Evolutionary conservation across 345 rosid species (phyloP), one percentile per base, ranked within the genome.

Genomic region (Alliaria petiolata): DNA sequence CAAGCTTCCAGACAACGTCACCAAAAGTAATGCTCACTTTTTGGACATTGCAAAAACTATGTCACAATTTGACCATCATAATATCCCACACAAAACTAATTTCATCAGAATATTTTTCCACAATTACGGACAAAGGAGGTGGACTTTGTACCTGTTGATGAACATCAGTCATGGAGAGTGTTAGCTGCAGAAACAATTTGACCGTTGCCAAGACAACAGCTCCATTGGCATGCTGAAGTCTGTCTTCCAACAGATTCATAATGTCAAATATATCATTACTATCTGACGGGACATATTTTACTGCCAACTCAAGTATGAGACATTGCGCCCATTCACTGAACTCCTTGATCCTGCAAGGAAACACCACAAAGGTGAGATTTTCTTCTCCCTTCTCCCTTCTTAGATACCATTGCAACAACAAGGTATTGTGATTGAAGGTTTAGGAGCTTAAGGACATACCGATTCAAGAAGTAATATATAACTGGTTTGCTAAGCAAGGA

Each of bases 141-240:
- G 57, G 45, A 34, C 22, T 30, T 75, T 10, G 72, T 67, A 93
- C 98, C 97, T 93, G 96, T 76, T 95, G 97, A 81, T 91, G 99
- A 63, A 95, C 96, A 76, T 95, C 96, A 38, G 90, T 79, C 99
- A 95, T 91, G 69, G 98, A 89, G 76, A 95, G 76, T 40, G 99
- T 95, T 80, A 88, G 65, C 63, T 91, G 93, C 54, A 95, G 81
- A 79, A 95, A 95, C 50, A 95, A 84, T 83, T 89, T 95, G 78
- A 83, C 82, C 43, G 93, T 87, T 47, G 99, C 93, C 75, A 95
- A 82, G 53, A 95, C 99, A 74, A 95, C 98, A 72, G 98, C 99
- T 65, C 99, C 98, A 86, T 95, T 95, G 65, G 99, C 99, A 82
- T 95, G 98, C 72, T 95, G 97, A 77, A 95, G 99, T 78, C 99